These are phyloP conservation scores for Begonia masoniana DNA, from an alignment of 306 rosid species.

Conservation along the genomic window DNA sequence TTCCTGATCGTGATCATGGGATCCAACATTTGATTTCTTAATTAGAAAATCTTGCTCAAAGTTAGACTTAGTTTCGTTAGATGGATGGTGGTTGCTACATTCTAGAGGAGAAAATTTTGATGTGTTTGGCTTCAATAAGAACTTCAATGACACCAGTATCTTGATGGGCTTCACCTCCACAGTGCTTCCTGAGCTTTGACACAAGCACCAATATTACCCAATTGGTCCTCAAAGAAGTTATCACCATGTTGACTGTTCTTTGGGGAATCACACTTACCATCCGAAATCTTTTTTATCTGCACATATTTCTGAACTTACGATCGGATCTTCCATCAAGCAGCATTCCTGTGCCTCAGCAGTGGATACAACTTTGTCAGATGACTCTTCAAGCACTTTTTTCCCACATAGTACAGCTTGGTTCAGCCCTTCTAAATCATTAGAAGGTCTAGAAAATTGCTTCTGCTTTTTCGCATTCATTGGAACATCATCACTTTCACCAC, in stretches of 20 bases:
- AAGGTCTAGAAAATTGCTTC: conserved; percentile 19
- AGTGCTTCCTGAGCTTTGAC: conserved; percentile 1
- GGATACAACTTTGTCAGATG: conserved; percentile 10
- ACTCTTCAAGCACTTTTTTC: conserved; percentile 17
- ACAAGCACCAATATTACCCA: conserved; percentile 13
- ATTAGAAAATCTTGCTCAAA: conserved; percentile 17
- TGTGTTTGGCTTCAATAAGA: conserved; percentile 15
- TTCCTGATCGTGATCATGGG: conserved; percentile 18
- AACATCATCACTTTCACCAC: conserved; percentile 18
- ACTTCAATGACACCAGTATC: conserved; percentile 4
- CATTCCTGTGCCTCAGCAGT: conserved; percentile 12
- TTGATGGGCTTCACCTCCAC: conserved; percentile 3
- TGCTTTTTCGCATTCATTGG: conserved; percentile 24
- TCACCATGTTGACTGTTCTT: conserved; percentile 12
- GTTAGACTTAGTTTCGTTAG: conserved; percentile 10
- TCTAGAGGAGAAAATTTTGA: conserved; percentile 9
- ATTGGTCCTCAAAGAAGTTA: conserved; percentile 13
- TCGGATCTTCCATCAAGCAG: conserved; percentile 14
- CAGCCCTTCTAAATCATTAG: conserved; percentile 13
- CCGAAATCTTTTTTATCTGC: conserved; percentile 16
- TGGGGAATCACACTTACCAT: conserved; percentile 13
- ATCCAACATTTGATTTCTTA: conserved; percentile 9
- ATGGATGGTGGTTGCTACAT: conserved; percentile 4
- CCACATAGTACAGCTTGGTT: conserved; percentile 16
- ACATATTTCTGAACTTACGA: conserved; percentile 13